These are phyloP conservation scores for Fusarium nisikadoi DNA, from an alignment of 2,329 filamentous ascomycete genomes.

Conservation along the genomic window DNA sequence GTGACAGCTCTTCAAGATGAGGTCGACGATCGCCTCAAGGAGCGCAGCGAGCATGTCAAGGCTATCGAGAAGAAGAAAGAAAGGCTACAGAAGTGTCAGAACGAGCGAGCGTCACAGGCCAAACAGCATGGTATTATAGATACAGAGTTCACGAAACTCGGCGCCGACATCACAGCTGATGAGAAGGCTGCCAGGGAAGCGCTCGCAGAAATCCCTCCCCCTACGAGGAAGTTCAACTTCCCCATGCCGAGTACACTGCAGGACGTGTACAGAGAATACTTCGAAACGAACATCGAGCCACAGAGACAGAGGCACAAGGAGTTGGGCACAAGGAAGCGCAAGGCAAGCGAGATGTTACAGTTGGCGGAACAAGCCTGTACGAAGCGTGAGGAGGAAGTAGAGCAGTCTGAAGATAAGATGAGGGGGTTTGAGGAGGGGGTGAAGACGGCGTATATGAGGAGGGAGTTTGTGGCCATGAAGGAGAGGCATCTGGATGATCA, in stretches of 20 bases:
- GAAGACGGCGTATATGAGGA: background rate
- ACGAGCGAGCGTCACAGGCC: background rate
- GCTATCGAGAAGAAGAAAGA: background rate
- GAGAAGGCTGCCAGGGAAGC: background rate
- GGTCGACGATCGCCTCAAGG: too few relatives aligned
- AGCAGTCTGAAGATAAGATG: fast-evolving
- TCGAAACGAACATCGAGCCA: background rate
- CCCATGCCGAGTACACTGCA: too few relatives aligned
- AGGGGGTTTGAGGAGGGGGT: background rate
- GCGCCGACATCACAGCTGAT: background rate
- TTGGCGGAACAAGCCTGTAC: background rate
- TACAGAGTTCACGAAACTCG: background rate
- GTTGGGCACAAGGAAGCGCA: background rate
- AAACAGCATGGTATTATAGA: too few relatives aligned
- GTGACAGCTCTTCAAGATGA: background rate
- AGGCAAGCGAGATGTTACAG: background rate
- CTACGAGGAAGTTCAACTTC: background rate
- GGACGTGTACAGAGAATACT: background rate
- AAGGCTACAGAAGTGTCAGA: too few relatives aligned
- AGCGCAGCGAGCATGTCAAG: background rate
- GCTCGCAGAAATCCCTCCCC: background rate
- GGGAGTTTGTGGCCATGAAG: background rate
- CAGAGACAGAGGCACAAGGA: background rate
- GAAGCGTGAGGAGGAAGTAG: background rate
- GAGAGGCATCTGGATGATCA: background rate